phyloP scores from a whole-genome alignment of 2,329 filamentous ascomycete species.

The Leptographium procerum region DNA sequence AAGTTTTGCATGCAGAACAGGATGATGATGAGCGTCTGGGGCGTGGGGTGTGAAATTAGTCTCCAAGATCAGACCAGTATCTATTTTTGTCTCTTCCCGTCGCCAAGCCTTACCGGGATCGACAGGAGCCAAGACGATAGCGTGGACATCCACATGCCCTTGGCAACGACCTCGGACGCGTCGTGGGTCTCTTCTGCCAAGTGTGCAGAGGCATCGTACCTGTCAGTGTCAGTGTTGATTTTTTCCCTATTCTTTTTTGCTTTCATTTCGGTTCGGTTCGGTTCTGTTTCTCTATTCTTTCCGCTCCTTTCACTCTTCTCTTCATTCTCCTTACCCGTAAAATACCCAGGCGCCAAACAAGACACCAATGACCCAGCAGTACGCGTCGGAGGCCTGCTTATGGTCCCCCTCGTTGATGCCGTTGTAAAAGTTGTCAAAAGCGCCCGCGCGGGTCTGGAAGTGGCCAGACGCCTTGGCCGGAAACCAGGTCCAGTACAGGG shows the following conservation, averaged over 20 bases:
- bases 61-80: neutral
- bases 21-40: constrained; percentile 22
- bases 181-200: constrained; percentile 26
- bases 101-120: constrained; percentile 17
- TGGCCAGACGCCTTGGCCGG: constrained; percentile 21
- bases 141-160: constrained; percentile 26
- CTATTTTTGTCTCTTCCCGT: too few relatives aligned
- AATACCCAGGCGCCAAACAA: constrained; percentile 26
- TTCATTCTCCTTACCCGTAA: constrained; percentile 18
- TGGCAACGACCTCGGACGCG: constrained; percentile 23
- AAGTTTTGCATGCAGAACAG: constrained; percentile 30
- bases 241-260: too few relatives aligned
- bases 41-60: neutral
- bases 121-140: constrained; percentile 24
- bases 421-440: constrained; percentile 25
- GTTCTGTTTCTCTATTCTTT: too few relatives aligned
- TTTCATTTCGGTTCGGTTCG: too few relatives aligned
- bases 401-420: constrained; percentile 23
- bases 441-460: constrained; percentile 21
- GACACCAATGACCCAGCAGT: constrained; percentile 25
- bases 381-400: constrained; percentile 23
- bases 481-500: constrained; percentile 28
- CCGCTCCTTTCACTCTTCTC: too few relatives aligned
- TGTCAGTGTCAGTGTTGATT: neutral
- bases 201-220: constrained; percentile 24